Evolutionary conservation across 2,329 filamentous ascomycete species (phyloP).

Genomic region (Trichoderma aggressivum): DNA sequence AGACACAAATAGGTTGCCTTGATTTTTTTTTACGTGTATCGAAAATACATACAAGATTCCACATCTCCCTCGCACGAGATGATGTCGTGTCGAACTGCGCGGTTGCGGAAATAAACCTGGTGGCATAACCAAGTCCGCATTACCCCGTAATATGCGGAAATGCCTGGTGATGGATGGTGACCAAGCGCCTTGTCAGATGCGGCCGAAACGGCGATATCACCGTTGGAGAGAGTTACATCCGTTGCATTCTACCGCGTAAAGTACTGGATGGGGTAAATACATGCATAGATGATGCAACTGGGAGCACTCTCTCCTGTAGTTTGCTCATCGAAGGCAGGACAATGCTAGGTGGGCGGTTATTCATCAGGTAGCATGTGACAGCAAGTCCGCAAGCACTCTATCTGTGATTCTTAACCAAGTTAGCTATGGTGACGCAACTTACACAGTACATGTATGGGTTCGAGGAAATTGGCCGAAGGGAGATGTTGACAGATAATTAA

Average conservation of each 20-base stretch:
- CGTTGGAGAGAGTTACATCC: not conserved
- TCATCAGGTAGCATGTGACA: not conserved
- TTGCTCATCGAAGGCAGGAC: not conserved
- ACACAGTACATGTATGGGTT: not conserved
- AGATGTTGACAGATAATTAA: not conserved
- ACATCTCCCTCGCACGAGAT: not conserved
- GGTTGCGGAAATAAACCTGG: not conserved
- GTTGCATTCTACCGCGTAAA: not conserved
- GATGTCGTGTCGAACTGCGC: not conserved
- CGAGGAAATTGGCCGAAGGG: not conserved
- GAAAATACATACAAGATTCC: not conserved
- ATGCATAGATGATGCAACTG: not conserved
- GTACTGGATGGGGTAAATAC: not conserved
- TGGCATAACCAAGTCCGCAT: not conserved
- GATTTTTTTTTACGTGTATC: not conserved
- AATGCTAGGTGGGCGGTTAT: not conserved
- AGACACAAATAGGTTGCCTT: not conserved
- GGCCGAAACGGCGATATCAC: not conserved
- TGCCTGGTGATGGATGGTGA: not conserved
- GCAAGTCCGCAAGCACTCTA: not conserved
- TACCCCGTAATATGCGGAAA: not conserved
- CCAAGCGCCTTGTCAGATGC: not conserved
- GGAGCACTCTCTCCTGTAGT: not conserved
- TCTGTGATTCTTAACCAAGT: not conserved
- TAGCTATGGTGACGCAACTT: not conserved